These are phyloP conservation scores for Ganoderma boninense DNA, from an alignment of 1,284 basidiomycete species.

Conservation along the genomic window DNA sequence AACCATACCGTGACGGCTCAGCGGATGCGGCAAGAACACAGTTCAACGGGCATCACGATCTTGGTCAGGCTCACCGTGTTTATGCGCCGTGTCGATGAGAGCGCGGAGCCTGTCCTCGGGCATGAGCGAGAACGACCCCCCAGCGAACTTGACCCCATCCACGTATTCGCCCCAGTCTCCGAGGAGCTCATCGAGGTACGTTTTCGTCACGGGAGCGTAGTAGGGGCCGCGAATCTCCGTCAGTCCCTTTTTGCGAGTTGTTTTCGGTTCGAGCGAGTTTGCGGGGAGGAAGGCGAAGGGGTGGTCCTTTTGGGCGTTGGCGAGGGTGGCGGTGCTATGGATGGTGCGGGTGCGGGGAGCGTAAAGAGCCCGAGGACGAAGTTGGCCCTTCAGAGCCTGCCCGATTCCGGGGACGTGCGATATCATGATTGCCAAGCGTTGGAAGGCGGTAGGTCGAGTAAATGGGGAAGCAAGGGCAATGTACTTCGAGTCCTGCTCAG, in stretches of 20 bases:
- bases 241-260: slow-evolving; percentile 41
- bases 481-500: neutral
- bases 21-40: no score
- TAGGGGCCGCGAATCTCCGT: slow-evolving; percentile 55
- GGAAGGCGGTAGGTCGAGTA: neutral
- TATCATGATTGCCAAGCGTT: neutral
- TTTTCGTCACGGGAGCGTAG: slow-evolving; percentile 49
- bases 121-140: slow-evolving; percentile 55
- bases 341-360: slow-evolving; percentile 14
- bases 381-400: slow-evolving; percentile 13
- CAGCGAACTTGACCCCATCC: slow-evolving; percentile 58
- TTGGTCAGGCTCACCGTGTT: slow-evolving; percentile 41
- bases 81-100: slow-evolving; percentile 51
- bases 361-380: slow-evolving; percentile 7
- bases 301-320: slow-evolving; percentile 6
- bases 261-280: slow-evolving; percentile 42
- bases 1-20: no score
- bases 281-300: slow-evolving; percentile 43
- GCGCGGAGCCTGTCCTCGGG: slow-evolving; percentile 47
- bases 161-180: slow-evolving; percentile 52
- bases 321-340: slow-evolving; percentile 15
- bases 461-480: neutral
- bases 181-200: slow-evolving; percentile 49
- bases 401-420: slow-evolving; percentile 7
- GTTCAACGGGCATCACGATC: neutral